Conservation (phyloP, 495 filamentous ascomycete species). For the Usnea hakonensis region DNA sequence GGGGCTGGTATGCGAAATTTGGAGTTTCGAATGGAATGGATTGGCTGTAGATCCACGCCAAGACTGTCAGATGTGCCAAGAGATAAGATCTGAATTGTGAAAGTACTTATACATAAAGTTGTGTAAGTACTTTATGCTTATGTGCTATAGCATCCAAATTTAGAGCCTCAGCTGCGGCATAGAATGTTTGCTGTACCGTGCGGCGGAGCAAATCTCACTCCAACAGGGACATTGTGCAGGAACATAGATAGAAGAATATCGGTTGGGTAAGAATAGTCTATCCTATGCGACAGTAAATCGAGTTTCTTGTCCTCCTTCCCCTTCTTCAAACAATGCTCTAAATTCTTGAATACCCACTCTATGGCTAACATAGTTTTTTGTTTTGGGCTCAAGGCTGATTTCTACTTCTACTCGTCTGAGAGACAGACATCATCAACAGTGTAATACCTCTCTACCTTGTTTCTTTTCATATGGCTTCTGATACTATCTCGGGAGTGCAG, state of each 20-base stretch:
- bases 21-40: neutral
- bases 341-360: too few relatives aligned
- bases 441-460: neutral
- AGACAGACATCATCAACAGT: neutral
- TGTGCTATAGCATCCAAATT: too few relatives aligned
- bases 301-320: too few relatives aligned
- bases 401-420: constrained; percentile 1
- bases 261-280: too few relatives aligned
- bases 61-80: neutral
- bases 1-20: constrained; percentile 2
- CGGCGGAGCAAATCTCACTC: too few relatives aligned
- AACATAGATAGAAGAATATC: too few relatives aligned
- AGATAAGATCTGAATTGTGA: neutral
- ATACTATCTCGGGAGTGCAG: neutral
- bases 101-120: neutral
- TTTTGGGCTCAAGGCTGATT: neutral
- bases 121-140: too few relatives aligned
- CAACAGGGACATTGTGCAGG: too few relatives aligned
- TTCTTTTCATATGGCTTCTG: neutral
- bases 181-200: too few relatives aligned
- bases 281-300: too few relatives aligned
- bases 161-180: too few relatives aligned
- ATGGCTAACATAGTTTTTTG: neutral
- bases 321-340: too few relatives aligned
- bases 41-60: constrained; percentile 1